Evolutionary conservation across 225 moss, liverwort and hornwort genomes (phyloP), one percentile per base, ranked within the genome.

Genomic region (Pleurozium schreberi): DNA sequence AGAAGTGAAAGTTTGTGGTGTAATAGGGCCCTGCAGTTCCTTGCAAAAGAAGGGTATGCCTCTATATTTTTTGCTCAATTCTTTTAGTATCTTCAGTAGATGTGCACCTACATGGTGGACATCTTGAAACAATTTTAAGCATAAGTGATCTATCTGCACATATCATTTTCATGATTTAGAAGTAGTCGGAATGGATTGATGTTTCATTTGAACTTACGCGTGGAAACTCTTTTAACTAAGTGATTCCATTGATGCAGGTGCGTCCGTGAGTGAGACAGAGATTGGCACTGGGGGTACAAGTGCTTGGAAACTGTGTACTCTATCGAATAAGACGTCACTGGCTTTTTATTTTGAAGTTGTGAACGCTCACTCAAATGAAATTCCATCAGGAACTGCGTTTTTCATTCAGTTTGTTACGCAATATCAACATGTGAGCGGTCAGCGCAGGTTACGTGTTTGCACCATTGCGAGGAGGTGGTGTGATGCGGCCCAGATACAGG

Each of bases 281-380:
- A 89, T 98, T 65, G 98, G 98, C 81, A 92, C 89, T 52, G 98
- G 98, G 67, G 97, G 97, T 55, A 98, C 98, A 58, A 96, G 94
- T 92, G 97, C 97, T 43, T 98, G 98, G 98, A 98, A 97, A 84
- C 89, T 98, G 86, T 98, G 95, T 79, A 94, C 97, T 38, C 81
- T 98, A 88, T 94, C 92, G 30, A 94, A 93, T 49, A 97, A 95
- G 91, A 98, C 98, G 68, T 91, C 96, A 15, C 92, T 98, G 67
- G 95, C 96, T 83, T 92, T 97, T 63, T 98, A 97, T 86, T 98
- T 98, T 66, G 98, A 98, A 93, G 96, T 98, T 65, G 93, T 97
- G 73, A 98, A 98, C 86, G 97, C 97, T 70, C 98, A 98, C 92
- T 98, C 98, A 31, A 98, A 98, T 84, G 94, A 97, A 81, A 97